phyloP scores from a whole-genome alignment of 106 monocot species.

The Dioscorea alata region DNA sequence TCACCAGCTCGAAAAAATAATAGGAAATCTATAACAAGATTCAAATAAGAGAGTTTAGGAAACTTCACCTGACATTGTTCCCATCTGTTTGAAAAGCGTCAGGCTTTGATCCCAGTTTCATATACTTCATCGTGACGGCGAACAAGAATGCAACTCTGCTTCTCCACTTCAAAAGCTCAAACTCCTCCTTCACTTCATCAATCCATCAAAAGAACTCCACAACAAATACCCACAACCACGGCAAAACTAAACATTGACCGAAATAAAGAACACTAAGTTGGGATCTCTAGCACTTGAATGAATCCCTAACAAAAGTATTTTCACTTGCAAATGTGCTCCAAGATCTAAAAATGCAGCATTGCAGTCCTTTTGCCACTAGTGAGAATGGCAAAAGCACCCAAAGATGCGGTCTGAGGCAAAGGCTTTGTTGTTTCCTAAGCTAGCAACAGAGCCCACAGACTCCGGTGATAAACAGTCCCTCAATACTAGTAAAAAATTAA shows the following conservation, averaged over 20 bases:
- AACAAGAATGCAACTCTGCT: constrained; percentile 1
- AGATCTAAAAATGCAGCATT: neutral
- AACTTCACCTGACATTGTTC: constrained; percentile 56
- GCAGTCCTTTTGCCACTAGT: neutral
- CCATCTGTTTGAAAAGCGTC: constrained; percentile 74
- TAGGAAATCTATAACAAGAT: no score
- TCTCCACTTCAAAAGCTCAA: constrained; percentile 1
- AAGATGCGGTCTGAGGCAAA: constrained; percentile 17
- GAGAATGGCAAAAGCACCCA: constrained; percentile 5
- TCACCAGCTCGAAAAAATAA: no score
- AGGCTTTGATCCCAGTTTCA: constrained; percentile 96
- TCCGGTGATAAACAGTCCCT: constrained; percentile 14
- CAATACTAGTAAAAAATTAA: constrained; percentile 25
- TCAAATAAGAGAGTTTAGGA: neutral
- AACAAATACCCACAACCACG: constrained; percentile 5
- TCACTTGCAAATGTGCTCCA: no score
- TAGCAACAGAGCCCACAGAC: constrained; percentile 24
- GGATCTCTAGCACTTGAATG: no score
- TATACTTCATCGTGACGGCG: constrained; percentile 71
- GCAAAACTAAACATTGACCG: neutral
- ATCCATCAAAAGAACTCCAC: constrained; percentile 15
- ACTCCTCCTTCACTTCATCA: neutral
- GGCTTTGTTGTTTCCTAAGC: constrained; percentile 12
- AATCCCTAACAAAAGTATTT: no score
- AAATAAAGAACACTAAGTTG: neutral